Conservation (phyloP, 1,284 basidiomycete species). For the Entoloma clypeatum region DNA sequence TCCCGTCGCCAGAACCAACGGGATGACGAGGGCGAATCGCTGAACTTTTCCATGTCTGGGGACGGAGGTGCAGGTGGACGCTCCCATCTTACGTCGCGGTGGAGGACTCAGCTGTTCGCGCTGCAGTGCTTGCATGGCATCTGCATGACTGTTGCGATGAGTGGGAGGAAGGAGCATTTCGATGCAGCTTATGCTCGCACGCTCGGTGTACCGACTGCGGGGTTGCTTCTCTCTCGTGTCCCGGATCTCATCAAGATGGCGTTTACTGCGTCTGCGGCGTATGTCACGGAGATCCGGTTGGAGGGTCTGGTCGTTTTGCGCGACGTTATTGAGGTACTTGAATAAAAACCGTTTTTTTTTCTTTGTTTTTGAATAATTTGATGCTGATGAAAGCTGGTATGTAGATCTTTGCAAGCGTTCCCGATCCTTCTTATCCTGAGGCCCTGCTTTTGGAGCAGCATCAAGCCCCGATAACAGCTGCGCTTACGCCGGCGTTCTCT, state of each 20-base stretch:
- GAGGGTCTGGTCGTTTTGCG: slow-evolving; percentile 87
- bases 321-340: slow-evolving; percentile 87
- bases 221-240: slow-evolving; percentile 76
- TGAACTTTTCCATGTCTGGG: slow-evolving; percentile 57
- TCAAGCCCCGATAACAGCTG: slow-evolving; percentile 97
- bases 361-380: background rate
- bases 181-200: slow-evolving; percentile 64
- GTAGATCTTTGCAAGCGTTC: slow-evolving; percentile 80
- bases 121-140: slow-evolving; percentile 91
- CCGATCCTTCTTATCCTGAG: slow-evolving; percentile 92
- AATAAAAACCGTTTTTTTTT: slow-evolving; percentile 1
- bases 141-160: slow-evolving; percentile 70
- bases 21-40: slow-evolving; percentile 90
- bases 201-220: slow-evolving; percentile 42
- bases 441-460: slow-evolving; percentile 94
- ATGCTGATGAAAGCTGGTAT: background rate
- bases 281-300: slow-evolving; percentile 93
- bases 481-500: slow-evolving; percentile 96
- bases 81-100: slow-evolving; percentile 68
- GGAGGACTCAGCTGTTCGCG: slow-evolving; percentile 97
- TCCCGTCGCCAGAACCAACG: slow-evolving; percentile 54
- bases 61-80: slow-evolving; percentile 32
- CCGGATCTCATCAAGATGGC: slow-evolving; percentile 96
- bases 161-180: slow-evolving; percentile 78
- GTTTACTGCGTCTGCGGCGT: slow-evolving; percentile 94